Evolutionary conservation across 1,284 basidiomycete genomes (phyloP).

Genomic region (Leccinum colubrinum): DNA sequence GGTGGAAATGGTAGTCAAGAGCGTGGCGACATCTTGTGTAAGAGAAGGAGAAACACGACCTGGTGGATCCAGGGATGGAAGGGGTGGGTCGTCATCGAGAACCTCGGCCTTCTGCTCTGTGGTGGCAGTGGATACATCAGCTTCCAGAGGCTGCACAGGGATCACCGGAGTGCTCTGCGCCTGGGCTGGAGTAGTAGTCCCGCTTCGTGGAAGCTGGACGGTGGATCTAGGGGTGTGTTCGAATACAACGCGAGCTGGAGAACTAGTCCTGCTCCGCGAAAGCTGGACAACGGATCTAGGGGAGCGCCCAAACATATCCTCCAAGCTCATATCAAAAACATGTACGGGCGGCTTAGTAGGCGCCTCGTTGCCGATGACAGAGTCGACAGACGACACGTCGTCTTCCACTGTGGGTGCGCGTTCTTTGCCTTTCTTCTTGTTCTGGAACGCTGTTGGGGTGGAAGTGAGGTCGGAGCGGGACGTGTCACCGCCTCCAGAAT

Average conservation of each 20-base stretch:
- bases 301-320: conserved; percentile 32
- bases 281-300: conserved; percentile 10
- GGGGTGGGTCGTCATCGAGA: conserved; percentile 48
- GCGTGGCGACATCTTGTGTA: conserved; percentile 57
- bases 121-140: conserved; percentile 8
- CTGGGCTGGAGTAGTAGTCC: conserved; percentile 31
- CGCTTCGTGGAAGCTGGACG: conserved; percentile 14
- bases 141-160: conserved; percentile 22
- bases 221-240: not conserved
- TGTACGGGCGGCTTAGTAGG: conserved; percentile 61
- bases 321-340: conserved; percentile 43
- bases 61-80: conserved; percentile 45
- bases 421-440: conserved; percentile 55
- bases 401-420: conserved; percentile 36
- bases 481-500: conserved; percentile 10
- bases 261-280: not conserved
- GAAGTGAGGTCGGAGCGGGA: conserved; percentile 26
- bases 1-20: conserved; percentile 52
- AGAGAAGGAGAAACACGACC: conserved; percentile 44
- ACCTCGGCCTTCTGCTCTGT: conserved; percentile 18
- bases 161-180: conserved; percentile 35
- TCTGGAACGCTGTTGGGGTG: conserved; percentile 11
- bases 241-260: not conserved
- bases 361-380: conserved; percentile 50
- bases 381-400: conserved; percentile 53